phyloP scores from a whole-genome alignment of 306 rosid genomes.

The Mimosa pudica region DNA sequence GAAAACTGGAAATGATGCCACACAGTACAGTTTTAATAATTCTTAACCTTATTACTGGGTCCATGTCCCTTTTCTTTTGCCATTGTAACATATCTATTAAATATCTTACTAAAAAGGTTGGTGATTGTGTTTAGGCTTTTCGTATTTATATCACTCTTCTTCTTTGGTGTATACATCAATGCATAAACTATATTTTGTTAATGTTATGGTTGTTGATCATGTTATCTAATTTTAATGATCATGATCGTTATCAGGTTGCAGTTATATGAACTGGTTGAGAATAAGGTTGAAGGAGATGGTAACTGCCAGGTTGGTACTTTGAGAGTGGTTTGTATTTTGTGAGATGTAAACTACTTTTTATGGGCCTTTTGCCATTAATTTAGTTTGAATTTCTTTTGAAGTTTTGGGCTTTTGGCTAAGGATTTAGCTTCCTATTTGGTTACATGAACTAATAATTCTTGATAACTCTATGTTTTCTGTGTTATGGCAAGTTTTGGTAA shows the following conservation, averaged over 20 bases:
- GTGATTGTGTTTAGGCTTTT: neutral
- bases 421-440: neutral
- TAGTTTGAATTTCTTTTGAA: neutral
- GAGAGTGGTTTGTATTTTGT: neutral
- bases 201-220: constrained; percentile 2
- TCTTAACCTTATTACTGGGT: neutral
- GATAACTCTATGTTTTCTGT: neutral
- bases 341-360: constrained; percentile 19
- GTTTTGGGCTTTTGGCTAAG: neutral
- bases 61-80: neutral
- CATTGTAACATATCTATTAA: neutral
- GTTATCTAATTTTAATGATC: constrained; percentile 37
- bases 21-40: neutral
- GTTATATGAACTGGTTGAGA: constrained; percentile 87
- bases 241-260: constrained; percentile 56
- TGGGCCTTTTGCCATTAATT: constrained; percentile 14
- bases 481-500: neutral
- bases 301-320: constrained; percentile 84
- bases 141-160: neutral
- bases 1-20: neutral
- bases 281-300: constrained; percentile 90
- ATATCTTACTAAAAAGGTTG: neutral
- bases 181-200: constrained; percentile 11
- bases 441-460: neutral
- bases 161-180: constrained; percentile 11